Evolutionary conservation across 345 rosid genomes (phyloP), one percentile per base, ranked within the genome.

Genomic region (Punica granatum): DNA sequence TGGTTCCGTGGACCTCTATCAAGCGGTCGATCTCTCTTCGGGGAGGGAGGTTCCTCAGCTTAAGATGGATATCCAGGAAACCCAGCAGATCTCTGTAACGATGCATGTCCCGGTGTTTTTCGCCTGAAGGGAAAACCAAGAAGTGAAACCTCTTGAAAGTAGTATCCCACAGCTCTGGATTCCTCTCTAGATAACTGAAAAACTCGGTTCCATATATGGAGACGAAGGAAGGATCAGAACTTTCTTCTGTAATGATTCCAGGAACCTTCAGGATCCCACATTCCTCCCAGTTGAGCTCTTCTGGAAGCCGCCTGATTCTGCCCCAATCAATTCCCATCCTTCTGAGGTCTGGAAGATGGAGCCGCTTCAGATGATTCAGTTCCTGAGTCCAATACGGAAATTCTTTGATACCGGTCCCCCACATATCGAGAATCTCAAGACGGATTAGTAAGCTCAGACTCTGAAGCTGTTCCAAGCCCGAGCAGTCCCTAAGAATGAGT

Each of bases 1-100:
- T 21, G 61, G 76, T 59, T 58, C 81, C 82, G n/a, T 51, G 44
- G 74, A 85, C 74, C 70, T 88, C 75, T 64, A 74, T 31, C 32
- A 42, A 63, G 43, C 35, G 49, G 25, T 44, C 49, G 21, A 66
- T 33, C 23, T 32, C 59, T n/a, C 1, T 7, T 12, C 11, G 12
- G 3, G 59, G 59, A 39, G 73, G 66, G 48, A 30, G 3, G 21
- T 51, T 1, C 74, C 73, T 56, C 35, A 13, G 39, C 7, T 34
- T 21, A 32, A 44, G 23, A 69, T 79, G 76, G 35, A 68, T 48
- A 42, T 70, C 61, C 3, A 67, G 32, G 33, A 64, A 53, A 62
- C 43, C 36, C 53, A 46, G n/a, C 23, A 23, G 63, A 19, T 65
- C 63, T 41, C 60, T 53, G 23, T 25, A 41, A 10, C 12, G 16